Evolutionary conservation across 495 filamentous ascomycete species (phyloP).

Genomic region (Aspergillus sparsus): DNA sequence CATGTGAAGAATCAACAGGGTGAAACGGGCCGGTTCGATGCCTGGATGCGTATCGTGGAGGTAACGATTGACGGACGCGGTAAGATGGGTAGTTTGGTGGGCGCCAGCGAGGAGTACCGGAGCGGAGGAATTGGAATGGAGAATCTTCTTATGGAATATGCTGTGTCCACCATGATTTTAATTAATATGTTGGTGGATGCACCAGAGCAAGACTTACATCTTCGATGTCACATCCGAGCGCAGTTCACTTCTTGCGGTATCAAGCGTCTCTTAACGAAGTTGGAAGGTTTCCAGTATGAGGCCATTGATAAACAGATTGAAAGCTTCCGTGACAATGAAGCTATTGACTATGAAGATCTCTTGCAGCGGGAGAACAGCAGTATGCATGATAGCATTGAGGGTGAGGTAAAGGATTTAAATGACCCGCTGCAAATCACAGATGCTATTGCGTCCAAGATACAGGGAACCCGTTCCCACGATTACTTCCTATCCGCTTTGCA

Average conservation of each 20-base stretch:
- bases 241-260: conserved; percentile 97
- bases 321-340: conserved; percentile 88
- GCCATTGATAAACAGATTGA: conserved; percentile 98
- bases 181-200: conserved; percentile 97
- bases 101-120: conserved; percentile 94
- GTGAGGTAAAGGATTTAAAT: conserved; percentile 89
- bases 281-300: conserved; percentile 98
- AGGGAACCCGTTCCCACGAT: conserved; percentile 82
- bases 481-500: conserved; percentile 96
- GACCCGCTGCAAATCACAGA: conserved; percentile 92
- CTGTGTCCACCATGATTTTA: conserved; percentile 88
- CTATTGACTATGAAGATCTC: conserved; percentile 97
- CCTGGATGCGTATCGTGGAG: conserved; percentile 98
- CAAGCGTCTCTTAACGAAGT: conserved; percentile 91
- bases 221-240: conserved; percentile 90
- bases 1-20: conserved; percentile 84
- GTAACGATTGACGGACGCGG: conserved; percentile 95
- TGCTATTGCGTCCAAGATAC: conserved; percentile 84
- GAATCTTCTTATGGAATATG: conserved; percentile 98
- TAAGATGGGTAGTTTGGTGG: conserved; percentile 97
- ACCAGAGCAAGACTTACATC: conserved; percentile 80
- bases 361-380: conserved; percentile 88
- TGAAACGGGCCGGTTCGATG: conserved; percentile 95
- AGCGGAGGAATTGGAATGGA: conserved; percentile 98
- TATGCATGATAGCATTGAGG: conserved; percentile 86